phyloP scores from a whole-genome alignment of 106 monocot genomes.

The Platanthera zijinensis region DNA sequence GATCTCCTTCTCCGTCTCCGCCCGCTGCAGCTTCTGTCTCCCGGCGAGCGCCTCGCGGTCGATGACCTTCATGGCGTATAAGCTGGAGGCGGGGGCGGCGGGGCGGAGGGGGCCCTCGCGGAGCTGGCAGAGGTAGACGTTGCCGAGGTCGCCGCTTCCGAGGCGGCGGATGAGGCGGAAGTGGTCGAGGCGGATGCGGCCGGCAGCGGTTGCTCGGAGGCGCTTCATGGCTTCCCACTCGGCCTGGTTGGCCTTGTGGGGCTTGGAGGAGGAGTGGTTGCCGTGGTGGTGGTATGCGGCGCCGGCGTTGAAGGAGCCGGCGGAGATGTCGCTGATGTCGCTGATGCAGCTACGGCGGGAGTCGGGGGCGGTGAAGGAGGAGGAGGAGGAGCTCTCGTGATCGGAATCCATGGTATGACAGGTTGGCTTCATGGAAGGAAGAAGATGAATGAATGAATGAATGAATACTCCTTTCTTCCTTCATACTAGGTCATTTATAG shows the following conservation, averaged over 20 bases:
- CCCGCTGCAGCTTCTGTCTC: conserved; percentile 54
- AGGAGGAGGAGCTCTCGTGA: conserved; percentile 58
- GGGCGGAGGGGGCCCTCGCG: conserved; percentile 3
- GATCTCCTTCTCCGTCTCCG: conserved; percentile 70
- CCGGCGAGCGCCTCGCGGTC: conserved; percentile 56
- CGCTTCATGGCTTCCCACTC: conserved; percentile 49
- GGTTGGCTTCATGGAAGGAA: no score
- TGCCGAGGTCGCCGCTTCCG: conserved; percentile 62
- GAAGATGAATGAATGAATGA: no score
- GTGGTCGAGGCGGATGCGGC: conserved; percentile 24
- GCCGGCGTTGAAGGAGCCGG: conserved; percentile 27
- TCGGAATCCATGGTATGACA: conserved; percentile 9
- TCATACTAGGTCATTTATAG: no score
- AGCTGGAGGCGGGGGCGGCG: conserved; percentile 11
- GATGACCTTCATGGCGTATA: conserved; percentile 71
- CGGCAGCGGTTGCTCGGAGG: conserved; percentile 15
- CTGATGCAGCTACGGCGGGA: conserved; percentile 34
- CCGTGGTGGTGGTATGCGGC: neutral
- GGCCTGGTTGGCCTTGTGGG: conserved; percentile 44
- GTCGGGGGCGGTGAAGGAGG: conserved; percentile 11
- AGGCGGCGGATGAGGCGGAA: conserved; percentile 51
- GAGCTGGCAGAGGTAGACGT: conserved; percentile 53
- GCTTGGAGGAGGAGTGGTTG: conserved; percentile 15
- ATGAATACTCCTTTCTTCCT: no score
- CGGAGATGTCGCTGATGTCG: conserved; percentile 32